Conservation (phyloP, 192 early-diverging fungal genomes). For the Rhizophagus sp. region DNA sequence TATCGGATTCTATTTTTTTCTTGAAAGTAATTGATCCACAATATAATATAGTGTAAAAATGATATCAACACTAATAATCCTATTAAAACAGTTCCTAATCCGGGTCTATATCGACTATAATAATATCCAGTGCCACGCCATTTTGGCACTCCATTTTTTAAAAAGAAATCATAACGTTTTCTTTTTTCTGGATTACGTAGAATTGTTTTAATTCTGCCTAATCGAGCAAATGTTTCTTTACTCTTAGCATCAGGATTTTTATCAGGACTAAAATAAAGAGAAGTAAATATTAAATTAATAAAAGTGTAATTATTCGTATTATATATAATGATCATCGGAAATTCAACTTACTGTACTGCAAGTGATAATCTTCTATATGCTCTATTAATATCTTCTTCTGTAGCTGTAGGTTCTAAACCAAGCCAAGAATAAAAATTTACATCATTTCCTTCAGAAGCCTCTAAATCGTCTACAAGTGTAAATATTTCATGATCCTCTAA, state of each 20-base stretch:
- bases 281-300: neutral
- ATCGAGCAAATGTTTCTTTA: conserved; percentile 62
- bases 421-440: conserved; percentile 71
- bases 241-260: conserved; percentile 61
- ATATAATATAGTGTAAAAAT: conserved; percentile 66
- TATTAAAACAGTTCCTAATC: conserved; percentile 57
- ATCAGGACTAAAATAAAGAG: conserved; percentile 55
- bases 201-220: conserved; percentile 66
- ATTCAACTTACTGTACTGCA: conserved; percentile 58
- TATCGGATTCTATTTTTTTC: conserved; percentile 58
- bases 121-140: conserved; percentile 80
- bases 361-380: conserved; percentile 71
- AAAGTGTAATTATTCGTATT: neutral
- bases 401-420: conserved; percentile 51
- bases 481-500: conserved; percentile 80
- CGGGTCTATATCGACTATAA: conserved; percentile 73
- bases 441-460: conserved; percentile 55
- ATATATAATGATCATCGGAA: neutral
- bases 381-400: conserved; percentile 57
- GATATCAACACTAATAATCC: conserved; percentile 57
- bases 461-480: conserved; percentile 76
- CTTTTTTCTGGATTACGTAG: conserved; percentile 61
- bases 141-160: conserved; percentile 77
- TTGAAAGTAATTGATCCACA: conserved; percentile 58
- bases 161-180: conserved; percentile 78